Base-by-base conservation (phyloP, 2,329 filamentous ascomycete genomes). In the Neopestalotiopsis sp. region DNA sequence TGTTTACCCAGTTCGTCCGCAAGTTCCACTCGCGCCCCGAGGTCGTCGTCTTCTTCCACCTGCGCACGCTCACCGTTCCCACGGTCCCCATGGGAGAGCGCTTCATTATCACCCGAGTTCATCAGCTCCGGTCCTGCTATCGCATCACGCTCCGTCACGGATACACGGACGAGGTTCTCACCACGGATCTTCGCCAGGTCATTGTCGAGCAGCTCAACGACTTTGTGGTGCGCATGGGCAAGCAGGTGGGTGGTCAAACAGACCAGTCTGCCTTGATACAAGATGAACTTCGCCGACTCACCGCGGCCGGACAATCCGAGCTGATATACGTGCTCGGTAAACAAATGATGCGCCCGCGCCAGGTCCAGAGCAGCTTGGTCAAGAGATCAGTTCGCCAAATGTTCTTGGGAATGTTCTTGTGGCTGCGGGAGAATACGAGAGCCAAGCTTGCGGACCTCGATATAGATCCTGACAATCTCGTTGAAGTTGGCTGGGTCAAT, bases 1-100 rank as follows among this genome's bases (percentile, higher is more conserved):
- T 90, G 7, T 94, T 92, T 76, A 87, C 88, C 5, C 90, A 93
- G 62, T 94, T 93, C 75, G 81, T 92, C 12, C 86, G 84, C 65
- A 93, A 93, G 75, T 89, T 94, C 70, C 86, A 86, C 62, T 87
- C 89, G 0, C 83, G 86, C 6, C 90, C 91, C 0, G 88, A 91
- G 45, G 86, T 93, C 14, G 85, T 88, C 7, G 85, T 93, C 1
- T 93, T 94, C 77, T 91, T 94, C 76, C 91, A 94, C 74, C 83
- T 93, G 72, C 87, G 89, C 2, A 84, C 89, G 0, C 81, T 92
- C 0, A 83, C 87, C 20, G 79, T 83, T 1, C 90, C 91, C 0
- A 84, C 82, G 0, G 85, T 89, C 4, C 76, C 84, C 1, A 75
- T 80, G 6, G 75, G 76, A 1, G 83, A 87, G 71, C 78, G 84